Percentiles rank a stretch among this genome's conserved stretches.
These are phyloP conservation scores for Nitzschia palea DNA, from an alignment of 108 stramenopile species.

Conservation along the genomic window DNA sequence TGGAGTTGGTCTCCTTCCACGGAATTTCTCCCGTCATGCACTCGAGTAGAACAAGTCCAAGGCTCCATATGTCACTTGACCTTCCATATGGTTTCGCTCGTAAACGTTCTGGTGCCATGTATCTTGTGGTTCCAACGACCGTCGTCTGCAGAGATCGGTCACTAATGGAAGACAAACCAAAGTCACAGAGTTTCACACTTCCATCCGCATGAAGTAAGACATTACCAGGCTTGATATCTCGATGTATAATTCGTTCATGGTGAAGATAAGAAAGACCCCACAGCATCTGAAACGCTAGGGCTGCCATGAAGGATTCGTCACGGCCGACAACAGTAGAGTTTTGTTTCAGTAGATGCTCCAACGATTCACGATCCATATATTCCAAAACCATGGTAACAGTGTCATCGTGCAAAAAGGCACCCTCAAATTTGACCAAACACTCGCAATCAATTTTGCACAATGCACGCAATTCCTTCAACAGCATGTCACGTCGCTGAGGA, in stretches of 20 bases:
- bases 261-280: constrained; percentile 90
- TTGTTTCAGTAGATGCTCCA: constrained; percentile 37
- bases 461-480: constrained; percentile 64
- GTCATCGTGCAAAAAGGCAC: constrained; percentile 68
- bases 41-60: constrained; percentile 86
- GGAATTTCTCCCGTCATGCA: constrained; percentile 53
- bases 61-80: constrained; percentile 86
- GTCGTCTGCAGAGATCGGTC: constrained; percentile 65
- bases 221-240: constrained; percentile 94
- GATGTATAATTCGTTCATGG: constrained; percentile 73
- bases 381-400: constrained; percentile 73
- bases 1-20: constrained; percentile 53
- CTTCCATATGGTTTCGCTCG: constrained; percentile 68
- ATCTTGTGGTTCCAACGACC: constrained; percentile 83
- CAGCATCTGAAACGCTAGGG: constrained; percentile 76
- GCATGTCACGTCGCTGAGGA: constrained; percentile 49
- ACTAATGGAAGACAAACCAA: constrained; percentile 75
- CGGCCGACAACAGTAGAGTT: neutral
- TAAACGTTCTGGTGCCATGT: constrained; percentile 92
- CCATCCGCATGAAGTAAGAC: constrained; percentile 71
- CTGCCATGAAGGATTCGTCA: constrained; percentile 45
- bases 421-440: constrained; percentile 67
- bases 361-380: constrained; percentile 80
- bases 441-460: constrained; percentile 59
- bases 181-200: constrained; percentile 88